Evolutionary conservation across 1,284 basidiomycete genomes (phyloP), one percentile per base, ranked within the genome.

Genomic region (Cryptococcus jaspeensis): DNA sequence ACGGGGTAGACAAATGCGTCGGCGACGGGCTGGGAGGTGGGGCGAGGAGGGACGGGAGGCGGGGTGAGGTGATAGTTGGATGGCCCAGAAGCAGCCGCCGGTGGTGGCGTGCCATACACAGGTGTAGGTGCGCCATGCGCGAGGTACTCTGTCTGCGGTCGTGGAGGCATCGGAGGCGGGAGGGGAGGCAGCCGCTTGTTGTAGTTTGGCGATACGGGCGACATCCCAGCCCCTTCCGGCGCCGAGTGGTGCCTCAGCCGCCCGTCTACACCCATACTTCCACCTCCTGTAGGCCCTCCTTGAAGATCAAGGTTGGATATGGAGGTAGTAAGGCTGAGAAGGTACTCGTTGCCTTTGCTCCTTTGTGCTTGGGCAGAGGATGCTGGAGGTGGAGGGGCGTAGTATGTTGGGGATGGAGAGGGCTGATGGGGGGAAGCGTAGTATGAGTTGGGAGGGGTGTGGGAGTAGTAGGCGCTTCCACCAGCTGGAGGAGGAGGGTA

Each of bases 171-270:
- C 8, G 50, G 50, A 23, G 28, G 32, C 23, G 60, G 57, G 12
- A 62, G 37, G 28, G 61, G 55, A 12, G 61, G 61, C n/a, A 59
- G 25, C 7, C 36, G 36, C 20, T 57, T 55, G 38, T 59, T 52
- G 25, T 42, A 57, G 28, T 53, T 45, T 16, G 57, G 57, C 2
- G 53, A 56, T 4, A n/a, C 20, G 28, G 23, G 23, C 13, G 39
- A 38, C 32, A 52, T 35, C 22, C n/a, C 35, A 13, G 38, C 51
- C 28, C 22, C 20, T 5, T 15, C 25, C 16, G 28, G 37, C 2
- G 39, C 6, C 45, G 48, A 16, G 48, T 38, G 37, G 48, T 22
- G 48, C 15, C 9, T 6, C 48, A 12, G 13, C 22, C 35, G 13
- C 20, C 35, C n/a, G 12, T 36, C 20, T 50, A 23, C 11, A 32